These are phyloP conservation scores for Salix arbutifolia DNA, from an alignment of 345 rosid genomes.

Conservation along the genomic window DNA sequence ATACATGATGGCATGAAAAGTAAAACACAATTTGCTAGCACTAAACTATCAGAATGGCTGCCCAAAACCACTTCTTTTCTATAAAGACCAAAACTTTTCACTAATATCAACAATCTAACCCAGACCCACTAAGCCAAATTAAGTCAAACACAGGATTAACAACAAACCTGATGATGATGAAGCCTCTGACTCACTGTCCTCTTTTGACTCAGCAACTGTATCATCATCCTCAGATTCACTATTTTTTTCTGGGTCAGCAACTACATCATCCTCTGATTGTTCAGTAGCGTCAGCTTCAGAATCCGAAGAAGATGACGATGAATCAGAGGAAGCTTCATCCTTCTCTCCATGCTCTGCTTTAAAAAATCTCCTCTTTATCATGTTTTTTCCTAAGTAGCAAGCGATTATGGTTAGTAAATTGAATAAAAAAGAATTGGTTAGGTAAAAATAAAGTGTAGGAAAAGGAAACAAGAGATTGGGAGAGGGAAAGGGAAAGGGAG, in stretches of 20 bases:
- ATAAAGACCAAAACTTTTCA: neutral
- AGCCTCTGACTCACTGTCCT: slow-evolving; percentile 23
- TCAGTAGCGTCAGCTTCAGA: slow-evolving; percentile 52
- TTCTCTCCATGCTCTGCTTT: slow-evolving; percentile 68
- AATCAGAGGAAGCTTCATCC: slow-evolving; percentile 50
- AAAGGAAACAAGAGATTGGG: no score
- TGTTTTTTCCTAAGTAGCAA: slow-evolving; percentile 7
- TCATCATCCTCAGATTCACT: slow-evolving; percentile 36
- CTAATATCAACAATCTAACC: neutral
- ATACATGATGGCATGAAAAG: neutral
- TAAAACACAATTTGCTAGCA: neutral
- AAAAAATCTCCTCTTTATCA: slow-evolving; percentile 85
- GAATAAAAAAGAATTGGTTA: neutral
- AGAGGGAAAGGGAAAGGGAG: no score
- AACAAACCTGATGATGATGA: slow-evolving; percentile 59
- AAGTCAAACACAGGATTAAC: neutral
- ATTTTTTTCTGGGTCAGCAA: slow-evolving; percentile 24
- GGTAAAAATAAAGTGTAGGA: neutral
- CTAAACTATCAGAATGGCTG: neutral
- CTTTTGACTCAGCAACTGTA: slow-evolving; percentile 27
- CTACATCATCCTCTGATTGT: slow-evolving; percentile 43
- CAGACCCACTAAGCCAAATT: neutral
- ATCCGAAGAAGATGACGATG: slow-evolving; percentile 58
- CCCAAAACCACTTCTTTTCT: neutral
- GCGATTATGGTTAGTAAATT: neutral